Conservation (phyloP, 192 early-diverging fungal genomes). For the Backusella psychrophila region DNA sequence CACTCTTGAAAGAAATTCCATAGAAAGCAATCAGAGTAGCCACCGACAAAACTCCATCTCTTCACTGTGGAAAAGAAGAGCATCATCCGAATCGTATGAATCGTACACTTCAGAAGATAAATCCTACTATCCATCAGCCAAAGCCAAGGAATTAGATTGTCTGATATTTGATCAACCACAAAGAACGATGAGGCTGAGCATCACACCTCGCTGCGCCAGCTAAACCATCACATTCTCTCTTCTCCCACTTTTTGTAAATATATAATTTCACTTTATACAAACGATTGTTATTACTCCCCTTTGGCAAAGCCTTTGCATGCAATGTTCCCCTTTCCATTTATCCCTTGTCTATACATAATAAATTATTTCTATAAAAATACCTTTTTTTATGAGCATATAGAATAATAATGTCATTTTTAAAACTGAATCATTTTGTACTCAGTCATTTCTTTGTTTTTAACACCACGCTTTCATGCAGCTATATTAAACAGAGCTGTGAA, state of each 20-base stretch:
- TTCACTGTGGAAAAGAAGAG: slow-evolving; percentile 5
- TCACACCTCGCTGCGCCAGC: slow-evolving; percentile 8
- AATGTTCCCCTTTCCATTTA: not conserved
- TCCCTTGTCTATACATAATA: slow-evolving; percentile 3
- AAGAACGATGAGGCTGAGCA: not conserved
- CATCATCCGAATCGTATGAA: not conserved
- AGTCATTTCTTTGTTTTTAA: not conserved
- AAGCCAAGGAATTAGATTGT: slow-evolving; percentile 6
- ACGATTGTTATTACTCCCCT: not conserved
- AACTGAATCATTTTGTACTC: not conserved
- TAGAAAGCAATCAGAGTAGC: not conserved
- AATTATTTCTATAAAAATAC: not conserved
- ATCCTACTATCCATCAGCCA: not conserved
- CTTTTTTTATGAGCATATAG: not conserved
- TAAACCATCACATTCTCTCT: not conserved
- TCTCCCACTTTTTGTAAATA: not conserved
- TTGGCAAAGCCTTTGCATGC: not conserved
- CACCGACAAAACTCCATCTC: not conserved
- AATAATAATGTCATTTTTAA: not conserved
- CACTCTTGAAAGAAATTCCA: not conserved
- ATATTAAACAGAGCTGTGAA: not conserved
- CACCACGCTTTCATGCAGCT: not conserved
- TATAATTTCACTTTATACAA: not conserved
- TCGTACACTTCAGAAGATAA: not conserved
- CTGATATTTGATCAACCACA: slow-evolving; percentile 16